Base-by-base conservation (phyloP, 1,284 basidiomycete species). In the Cutaneotrichosporon sp. region DNA sequence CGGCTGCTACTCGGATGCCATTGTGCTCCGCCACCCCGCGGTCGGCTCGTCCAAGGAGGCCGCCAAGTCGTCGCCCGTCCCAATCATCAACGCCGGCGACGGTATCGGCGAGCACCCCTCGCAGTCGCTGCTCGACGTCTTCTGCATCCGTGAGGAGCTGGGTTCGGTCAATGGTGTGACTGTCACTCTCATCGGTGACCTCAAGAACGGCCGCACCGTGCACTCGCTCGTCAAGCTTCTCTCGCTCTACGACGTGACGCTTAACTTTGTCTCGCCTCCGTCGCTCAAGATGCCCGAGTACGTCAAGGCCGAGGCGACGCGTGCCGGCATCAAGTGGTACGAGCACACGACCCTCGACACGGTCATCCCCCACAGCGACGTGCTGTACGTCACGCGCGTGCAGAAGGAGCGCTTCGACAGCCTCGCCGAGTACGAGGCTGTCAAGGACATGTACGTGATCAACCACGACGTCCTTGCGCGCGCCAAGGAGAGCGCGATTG, bases 31-130 rank as follows among this genome's bases (percentile, higher is more conserved):
- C 56, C 97, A 99, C 77, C 97, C 97, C 2, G 89, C 90, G 26
- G 88, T 97, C 10, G 97, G 97, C 63, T 93, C 91, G 73, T 88
- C 92, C 21, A 91, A 95, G 79, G 81, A 87, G 30, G 95, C 92
- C 16, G 95, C 96, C 53, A 97, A 97, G 81, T 93, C 87, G 81
- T 96, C 92, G 16, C 91, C 96, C 10, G 91, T 99, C 0, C 97
- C 97, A 0, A 88, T 99, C 73, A 84, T 99, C 80, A 99, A 98
- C 76, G 96, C 93, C 53, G 97, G 97, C 52, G 97, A 99, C 77
- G 97, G 97, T 40, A 87, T 92, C 62, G 97, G 97, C 65, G 97
- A 99, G 81, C 97, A 99, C 80, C 97, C 96, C 2, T 97, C 93
- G 7, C 97, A 97, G 84, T 92, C 92, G 32, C 84, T 97, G 52